Evolutionary conservation across 768 basidiomycete species (phyloP).

Genomic region (Phanerodontia chrysosporium): DNA sequence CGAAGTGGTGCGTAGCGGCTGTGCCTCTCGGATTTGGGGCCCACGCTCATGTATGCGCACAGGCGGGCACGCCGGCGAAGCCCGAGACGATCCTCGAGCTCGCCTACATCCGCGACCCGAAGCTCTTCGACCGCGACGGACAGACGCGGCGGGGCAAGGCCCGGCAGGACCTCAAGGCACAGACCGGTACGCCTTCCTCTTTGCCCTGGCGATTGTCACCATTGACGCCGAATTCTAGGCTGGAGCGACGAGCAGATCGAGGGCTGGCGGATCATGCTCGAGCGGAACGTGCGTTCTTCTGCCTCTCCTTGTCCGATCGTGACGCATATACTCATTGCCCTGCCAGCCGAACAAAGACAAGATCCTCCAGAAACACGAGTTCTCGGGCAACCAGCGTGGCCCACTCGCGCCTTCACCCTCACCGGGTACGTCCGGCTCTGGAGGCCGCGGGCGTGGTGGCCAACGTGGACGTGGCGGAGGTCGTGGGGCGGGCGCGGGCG

Average conservation of each 20-base stretch:
- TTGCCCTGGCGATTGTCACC: too few relatives aligned
- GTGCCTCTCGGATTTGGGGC: constrained; percentile 8
- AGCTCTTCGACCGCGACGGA: constrained; percentile 73
- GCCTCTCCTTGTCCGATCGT: neutral
- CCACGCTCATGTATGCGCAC: neutral
- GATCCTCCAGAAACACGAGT: constrained; percentile 73
- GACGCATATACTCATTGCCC: neutral
- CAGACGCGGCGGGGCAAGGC: constrained; percentile 66
- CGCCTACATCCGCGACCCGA: constrained; percentile 72
- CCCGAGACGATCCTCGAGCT: constrained; percentile 67
- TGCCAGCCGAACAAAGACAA: constrained; percentile 67
- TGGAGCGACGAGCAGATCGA: constrained; percentile 86
- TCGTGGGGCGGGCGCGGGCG: constrained; percentile 39
- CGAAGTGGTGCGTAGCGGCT: constrained; percentile 26
- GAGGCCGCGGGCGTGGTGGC: constrained; percentile 33
- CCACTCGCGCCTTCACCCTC: neutral
- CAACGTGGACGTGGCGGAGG: constrained; percentile 36
- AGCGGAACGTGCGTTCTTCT: constrained; percentile 64
- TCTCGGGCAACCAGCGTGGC: constrained; percentile 53
- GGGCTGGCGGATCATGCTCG: constrained; percentile 89
- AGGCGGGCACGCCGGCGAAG: constrained; percentile 23
- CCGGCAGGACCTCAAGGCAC: constrained; percentile 58
- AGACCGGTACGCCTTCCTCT: constrained; percentile 54
- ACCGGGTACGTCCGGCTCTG: constrained; percentile 1
- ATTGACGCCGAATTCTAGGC: too few relatives aligned